Conservation (phyloP, 1,284 basidiomycete genomes). For the Schizophyllum commune region DNA sequence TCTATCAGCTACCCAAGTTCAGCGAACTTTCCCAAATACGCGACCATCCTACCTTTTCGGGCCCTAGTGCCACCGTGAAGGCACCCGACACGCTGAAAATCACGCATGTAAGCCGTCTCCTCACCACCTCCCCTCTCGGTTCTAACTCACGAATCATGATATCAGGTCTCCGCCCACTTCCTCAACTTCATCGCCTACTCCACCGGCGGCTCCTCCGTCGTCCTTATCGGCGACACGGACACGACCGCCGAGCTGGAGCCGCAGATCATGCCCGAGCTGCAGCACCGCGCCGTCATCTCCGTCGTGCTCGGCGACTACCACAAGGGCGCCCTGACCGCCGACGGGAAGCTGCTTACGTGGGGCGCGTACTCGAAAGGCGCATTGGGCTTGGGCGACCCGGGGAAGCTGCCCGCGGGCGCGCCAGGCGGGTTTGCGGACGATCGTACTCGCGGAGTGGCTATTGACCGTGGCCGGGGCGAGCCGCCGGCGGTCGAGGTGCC, state of each 20-base stretch:
- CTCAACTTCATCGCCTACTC: slow-evolving; percentile 77
- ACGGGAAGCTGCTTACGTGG: slow-evolving; percentile 80
- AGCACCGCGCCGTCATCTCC: slow-evolving; percentile 70
- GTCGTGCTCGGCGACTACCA: slow-evolving; percentile 89
- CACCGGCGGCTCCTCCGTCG: slow-evolving; percentile 54
- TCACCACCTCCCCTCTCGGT: neutral
- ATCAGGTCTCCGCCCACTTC: slow-evolving; percentile 88
- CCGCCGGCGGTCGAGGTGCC: slow-evolving; percentile 51
- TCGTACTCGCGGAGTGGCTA: slow-evolving; percentile 24
- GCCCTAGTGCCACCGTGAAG: slow-evolving; percentile 21
- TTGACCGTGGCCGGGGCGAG: slow-evolving; percentile 18
- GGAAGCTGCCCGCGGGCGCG: slow-evolving; percentile 36
- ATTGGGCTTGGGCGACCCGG: slow-evolving; percentile 74
- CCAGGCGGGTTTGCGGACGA: slow-evolving; percentile 54
- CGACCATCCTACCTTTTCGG: slow-evolving; percentile 34
- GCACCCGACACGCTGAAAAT: slow-evolving; percentile 46
- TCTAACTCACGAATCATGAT: too few relatives aligned
- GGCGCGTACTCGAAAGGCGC: slow-evolving; percentile 74
- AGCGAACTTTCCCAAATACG: slow-evolving; percentile 49
- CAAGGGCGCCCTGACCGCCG: slow-evolving; percentile 71
- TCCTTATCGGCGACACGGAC: slow-evolving; percentile 51
- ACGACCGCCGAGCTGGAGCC: slow-evolving; percentile 39
- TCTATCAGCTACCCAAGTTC: slow-evolving; percentile 56
- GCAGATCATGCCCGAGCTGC: slow-evolving; percentile 59
- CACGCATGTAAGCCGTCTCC: slow-evolving; percentile 50